Evolutionary conservation across 306 rosid genomes (phyloP), one percentile per base, ranked within the genome.

Genomic region (Lithocarpus polystachyus): DNA sequence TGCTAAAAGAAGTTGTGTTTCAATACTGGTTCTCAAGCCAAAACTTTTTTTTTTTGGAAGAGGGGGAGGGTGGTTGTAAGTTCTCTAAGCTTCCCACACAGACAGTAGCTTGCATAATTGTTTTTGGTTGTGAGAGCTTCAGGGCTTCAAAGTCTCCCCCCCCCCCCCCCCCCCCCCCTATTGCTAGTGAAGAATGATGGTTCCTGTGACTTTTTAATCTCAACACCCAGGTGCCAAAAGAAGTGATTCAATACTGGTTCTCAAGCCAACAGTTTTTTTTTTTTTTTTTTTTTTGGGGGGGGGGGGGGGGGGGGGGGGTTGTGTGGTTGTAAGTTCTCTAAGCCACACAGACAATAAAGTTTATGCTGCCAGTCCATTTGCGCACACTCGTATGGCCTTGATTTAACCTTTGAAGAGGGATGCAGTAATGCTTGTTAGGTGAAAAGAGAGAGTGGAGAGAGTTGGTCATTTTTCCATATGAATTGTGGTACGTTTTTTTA

Each of bases 81-180:
- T 2, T 29, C 12, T 33, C 23, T 6, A 29, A 29, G 48, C 71
- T 48, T 6, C 3, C 45, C 11, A 40, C 45, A 7, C 45, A 40
- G 45, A 8, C 45, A 2, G 11, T 40, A 95, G 92, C 89, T 88
- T 95, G 88, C 99, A 92, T 76, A 91, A 92, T 76, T 92, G 99
- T 40, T 88, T 97, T 97, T 56, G 97, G 99, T 78, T 92, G 98
- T 61, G 95, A 95, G 87, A 91, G 96, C 67, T 87, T 80, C 76
- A 88, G 92, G 81, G 94, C 83, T 81, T 87, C 89, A 10, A 87
- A 82, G 86, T 75, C 81, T 53, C 82, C 80, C 19, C 29, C 2
- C 29, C 29, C 29, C 29, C 29, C 29, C 29, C 2, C 2, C 2
- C 29, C 45, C 45, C 45, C 45, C 45, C 12, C 45, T 2, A 68